Evolutionary conservation across 1,284 basidiomycete species (phyloP).

Genomic region (Polyporus tsugae): DNA sequence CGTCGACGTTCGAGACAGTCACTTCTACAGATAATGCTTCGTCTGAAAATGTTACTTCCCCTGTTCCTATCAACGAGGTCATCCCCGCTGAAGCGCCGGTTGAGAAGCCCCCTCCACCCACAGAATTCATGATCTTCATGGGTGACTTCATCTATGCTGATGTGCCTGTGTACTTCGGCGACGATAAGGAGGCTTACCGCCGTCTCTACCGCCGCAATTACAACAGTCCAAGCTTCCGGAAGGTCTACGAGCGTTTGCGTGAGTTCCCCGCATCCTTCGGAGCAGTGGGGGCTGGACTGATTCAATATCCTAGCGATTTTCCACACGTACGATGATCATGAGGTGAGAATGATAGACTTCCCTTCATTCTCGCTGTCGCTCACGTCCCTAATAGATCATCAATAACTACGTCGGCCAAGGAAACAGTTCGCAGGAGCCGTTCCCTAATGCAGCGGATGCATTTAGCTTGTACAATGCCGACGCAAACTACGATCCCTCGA

Average conservation of each 20-base stretch:
- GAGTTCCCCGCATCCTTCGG: constrained; percentile 41
- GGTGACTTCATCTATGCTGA: constrained; percentile 85
- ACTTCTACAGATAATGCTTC: constrained; percentile 11
- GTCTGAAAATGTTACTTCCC: constrained; percentile 17
- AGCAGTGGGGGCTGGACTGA: constrained; percentile 15
- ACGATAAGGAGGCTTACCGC: constrained; percentile 62
- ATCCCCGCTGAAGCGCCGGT: constrained; percentile 17
- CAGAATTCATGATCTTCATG: constrained; percentile 70
- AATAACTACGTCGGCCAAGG: constrained; percentile 71
- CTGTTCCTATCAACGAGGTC: constrained; percentile 8
- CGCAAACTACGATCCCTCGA: constrained; percentile 66
- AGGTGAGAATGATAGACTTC: constrained; percentile 47
- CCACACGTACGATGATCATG: constrained; percentile 74
- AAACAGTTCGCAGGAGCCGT: constrained; percentile 63
- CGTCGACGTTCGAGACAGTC: constrained; percentile 3
- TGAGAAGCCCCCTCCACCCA: constrained; percentile 32
- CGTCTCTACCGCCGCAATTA: constrained; percentile 74
- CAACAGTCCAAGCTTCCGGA: constrained; percentile 68
- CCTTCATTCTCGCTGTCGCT: constrained; percentile 10
- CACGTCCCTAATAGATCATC: constrained; percentile 51
- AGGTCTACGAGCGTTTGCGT: constrained; percentile 73
- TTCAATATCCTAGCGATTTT: constrained; percentile 59
- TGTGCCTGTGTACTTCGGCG: constrained; percentile 70
- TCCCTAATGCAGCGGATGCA: constrained; percentile 66
- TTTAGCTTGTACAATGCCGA: constrained; percentile 74